Conservation (phyloP, 73 alveolate genomes). For the Paramecium biaurelia region DNA sequence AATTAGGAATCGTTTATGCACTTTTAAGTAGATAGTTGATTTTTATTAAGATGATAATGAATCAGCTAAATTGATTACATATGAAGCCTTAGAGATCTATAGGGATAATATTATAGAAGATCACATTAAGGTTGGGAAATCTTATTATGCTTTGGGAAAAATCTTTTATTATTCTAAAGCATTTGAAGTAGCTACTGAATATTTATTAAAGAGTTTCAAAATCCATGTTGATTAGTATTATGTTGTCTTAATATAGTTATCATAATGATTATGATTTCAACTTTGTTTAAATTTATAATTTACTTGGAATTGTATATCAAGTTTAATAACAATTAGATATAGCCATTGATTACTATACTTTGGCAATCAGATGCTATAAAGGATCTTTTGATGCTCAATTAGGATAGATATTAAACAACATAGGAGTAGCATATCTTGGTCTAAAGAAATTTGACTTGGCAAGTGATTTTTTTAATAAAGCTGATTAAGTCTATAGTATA, state of each 20-base stretch:
- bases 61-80: neutral
- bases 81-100: neutral
- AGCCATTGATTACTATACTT: neutral
- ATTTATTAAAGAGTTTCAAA: neutral
- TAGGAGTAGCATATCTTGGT: conserved; percentile 6
- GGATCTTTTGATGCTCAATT: conserved; percentile 21
- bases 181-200: neutral
- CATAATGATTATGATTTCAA: neutral
- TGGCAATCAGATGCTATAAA: neutral
- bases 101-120: neutral
- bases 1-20: conserved; percentile 21
- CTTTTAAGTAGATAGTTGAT: neutral
- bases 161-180: conserved; percentile 29
- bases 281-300: neutral
- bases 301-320: neutral
- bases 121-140: conserved; percentile 18
- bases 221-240: neutral
- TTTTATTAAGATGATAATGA: neutral
- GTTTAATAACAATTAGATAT: neutral
- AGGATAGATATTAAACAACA: conserved; percentile 13
- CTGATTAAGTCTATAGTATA: conserved; percentile 19
- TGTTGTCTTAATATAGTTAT: neutral
- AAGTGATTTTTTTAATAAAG: neutral
- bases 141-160: conserved; percentile 14
- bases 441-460: neutral